Conservation (phyloP, 805 yeast species). For the Kregervanrija pseudodelftensis region DNA sequence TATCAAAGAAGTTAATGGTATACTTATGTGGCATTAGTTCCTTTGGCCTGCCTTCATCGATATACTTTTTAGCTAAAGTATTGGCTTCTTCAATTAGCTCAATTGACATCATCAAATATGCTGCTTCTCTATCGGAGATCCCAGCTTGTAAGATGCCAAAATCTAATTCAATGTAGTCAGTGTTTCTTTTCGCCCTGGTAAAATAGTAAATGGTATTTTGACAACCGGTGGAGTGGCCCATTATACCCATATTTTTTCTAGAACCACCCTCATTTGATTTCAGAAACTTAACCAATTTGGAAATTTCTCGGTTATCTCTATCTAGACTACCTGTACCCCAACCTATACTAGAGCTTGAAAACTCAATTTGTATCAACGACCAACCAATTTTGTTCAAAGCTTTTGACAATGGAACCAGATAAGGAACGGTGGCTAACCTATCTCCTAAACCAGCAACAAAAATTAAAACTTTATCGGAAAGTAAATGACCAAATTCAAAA, state of each 20-base stretch:
- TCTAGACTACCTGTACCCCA: constrained; percentile 62
- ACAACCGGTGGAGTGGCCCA: constrained; percentile 85
- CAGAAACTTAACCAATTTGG: constrained; percentile 46
- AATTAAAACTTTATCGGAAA: constrained; percentile 28
- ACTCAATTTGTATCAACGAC: constrained; percentile 49
- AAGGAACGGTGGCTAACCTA: constrained; percentile 59
- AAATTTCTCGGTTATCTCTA: constrained; percentile 54
- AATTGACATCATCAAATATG: constrained; percentile 10
- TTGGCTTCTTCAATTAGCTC: constrained; percentile 12
- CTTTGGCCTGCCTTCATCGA: constrained; percentile 36
- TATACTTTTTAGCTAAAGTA: constrained; percentile 29
- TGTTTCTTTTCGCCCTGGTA: constrained; percentile 25
- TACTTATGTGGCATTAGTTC: constrained; percentile 47
- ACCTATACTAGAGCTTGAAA: constrained; percentile 52
- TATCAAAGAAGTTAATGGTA: constrained; percentile 35
- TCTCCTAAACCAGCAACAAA: constrained; percentile 69
- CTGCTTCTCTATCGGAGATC: constrained; percentile 55
- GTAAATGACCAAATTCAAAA: too few relatives aligned
- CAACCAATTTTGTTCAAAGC: constrained; percentile 37
- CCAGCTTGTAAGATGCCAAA: constrained; percentile 68
- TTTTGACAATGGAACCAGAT: constrained; percentile 16
- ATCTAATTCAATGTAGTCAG: constrained; percentile 26
- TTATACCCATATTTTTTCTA: constrained; percentile 44
- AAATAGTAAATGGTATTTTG: constrained; percentile 65
- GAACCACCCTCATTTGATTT: constrained; percentile 35